A percentile compares a stretch with the other conserved stretches of the same genome.
Conservation (phyloP, 2,329 filamentous ascomycete genomes). For the Hymenoscyphus scutula region DNA sequence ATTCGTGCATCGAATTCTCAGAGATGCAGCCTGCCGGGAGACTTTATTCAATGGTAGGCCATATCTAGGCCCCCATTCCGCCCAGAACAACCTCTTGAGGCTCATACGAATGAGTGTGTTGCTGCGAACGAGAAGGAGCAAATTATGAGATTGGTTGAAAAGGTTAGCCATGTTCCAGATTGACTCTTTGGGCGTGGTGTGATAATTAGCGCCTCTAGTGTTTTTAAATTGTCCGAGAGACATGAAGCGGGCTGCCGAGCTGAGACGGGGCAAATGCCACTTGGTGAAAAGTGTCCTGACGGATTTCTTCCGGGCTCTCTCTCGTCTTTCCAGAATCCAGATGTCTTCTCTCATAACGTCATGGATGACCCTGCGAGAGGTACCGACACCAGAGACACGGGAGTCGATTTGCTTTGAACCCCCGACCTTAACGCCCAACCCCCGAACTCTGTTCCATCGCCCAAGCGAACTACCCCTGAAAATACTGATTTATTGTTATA, state of each 20-base stretch:
- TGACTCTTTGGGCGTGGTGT: constrained; percentile 6
- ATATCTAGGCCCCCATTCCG: neutral
- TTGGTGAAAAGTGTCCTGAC: constrained; percentile 1
- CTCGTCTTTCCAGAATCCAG: neutral
- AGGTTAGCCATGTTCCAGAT: neutral
- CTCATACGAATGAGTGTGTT: neutral
- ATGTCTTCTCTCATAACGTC: constrained; percentile 3
- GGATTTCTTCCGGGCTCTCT: neutral
- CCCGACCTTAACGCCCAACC: constrained; percentile 7
- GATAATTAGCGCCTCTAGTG: constrained; percentile 1
- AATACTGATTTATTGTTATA: neutral
- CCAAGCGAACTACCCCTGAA: constrained; percentile 5
- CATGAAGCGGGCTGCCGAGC: constrained; percentile 3
- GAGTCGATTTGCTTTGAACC: constrained; percentile 9
- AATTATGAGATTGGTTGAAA: neutral
- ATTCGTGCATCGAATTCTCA: neutral
- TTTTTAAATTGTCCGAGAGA: constrained; percentile 14
- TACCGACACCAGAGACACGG: constrained; percentile 16
- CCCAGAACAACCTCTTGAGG: neutral
- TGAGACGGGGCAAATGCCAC: neutral
- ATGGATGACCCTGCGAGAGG: constrained; percentile 11
- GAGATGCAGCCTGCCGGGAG: constrained; percentile 1
- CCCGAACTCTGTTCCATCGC: neutral
- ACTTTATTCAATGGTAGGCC: constrained; percentile 1
- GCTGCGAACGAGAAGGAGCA: neutral